Evolutionary conservation across 2,329 filamentous ascomycete genomes (phyloP).

Genomic region (Diaporthe sp.): DNA sequence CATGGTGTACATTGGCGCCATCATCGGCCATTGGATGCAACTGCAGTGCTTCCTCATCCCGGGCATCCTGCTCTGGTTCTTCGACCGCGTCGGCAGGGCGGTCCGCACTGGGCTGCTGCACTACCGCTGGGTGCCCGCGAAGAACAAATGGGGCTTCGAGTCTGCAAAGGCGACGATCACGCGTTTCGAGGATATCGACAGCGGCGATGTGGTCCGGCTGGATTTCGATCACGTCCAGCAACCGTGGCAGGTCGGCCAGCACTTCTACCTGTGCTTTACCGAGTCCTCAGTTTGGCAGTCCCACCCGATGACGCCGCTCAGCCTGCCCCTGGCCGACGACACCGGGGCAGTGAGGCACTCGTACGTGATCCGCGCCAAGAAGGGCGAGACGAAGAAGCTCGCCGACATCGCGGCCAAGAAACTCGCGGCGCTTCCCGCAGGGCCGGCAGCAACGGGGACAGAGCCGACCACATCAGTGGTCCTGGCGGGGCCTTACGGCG

Average conservation of each 20-base stretch:
- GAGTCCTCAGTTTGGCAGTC: conserved; percentile 78
- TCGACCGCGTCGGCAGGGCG: conserved; percentile 73
- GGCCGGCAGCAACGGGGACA: background rate
- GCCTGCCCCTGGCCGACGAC: conserved; percentile 58
- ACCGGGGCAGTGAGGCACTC: conserved; percentile 62
- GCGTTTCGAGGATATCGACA: conserved; percentile 67
- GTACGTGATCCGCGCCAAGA: conserved; percentile 70
- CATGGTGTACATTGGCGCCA: conserved; percentile 80
- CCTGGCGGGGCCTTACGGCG: conserved; percentile 75
- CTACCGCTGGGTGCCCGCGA: conserved; percentile 62
- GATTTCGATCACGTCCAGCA: conserved; percentile 74
- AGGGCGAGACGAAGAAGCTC: conserved; percentile 71
- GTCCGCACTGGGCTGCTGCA: conserved; percentile 73
- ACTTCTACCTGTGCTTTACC: conserved; percentile 79
- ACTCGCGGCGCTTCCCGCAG: conserved; percentile 43
- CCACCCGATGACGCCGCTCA: conserved; percentile 78
- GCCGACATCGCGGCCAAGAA: conserved; percentile 59
- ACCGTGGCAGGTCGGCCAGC: conserved; percentile 76
- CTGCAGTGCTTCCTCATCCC: conserved; percentile 79
- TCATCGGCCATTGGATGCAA: conserved; percentile 80
- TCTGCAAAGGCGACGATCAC: conserved; percentile 63
- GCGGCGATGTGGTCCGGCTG: conserved; percentile 74
- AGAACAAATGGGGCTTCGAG: conserved; percentile 65
- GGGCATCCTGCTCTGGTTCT: conserved; percentile 72
- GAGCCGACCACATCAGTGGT: conserved; percentile 65